Evolutionary conservation across 176 grass and related monocot species (phyloP).

Genomic region (Aechmea fasciata): DNA sequence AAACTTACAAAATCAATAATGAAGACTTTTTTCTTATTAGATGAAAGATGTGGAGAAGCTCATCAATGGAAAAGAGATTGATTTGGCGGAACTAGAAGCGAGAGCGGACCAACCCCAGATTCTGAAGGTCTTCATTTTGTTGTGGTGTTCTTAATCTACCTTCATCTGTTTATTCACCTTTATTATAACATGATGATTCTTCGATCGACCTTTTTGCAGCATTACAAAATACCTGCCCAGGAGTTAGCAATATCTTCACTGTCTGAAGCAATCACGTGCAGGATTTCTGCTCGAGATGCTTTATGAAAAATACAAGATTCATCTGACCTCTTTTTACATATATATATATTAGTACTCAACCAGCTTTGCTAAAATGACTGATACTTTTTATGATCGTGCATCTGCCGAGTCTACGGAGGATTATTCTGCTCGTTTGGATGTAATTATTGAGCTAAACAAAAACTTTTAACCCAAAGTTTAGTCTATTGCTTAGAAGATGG

Average conservation of each 20-base stretch:
- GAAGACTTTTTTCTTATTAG: background rate
- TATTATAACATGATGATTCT: background rate
- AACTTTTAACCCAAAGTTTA: too few species aligned
- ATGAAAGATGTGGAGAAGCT: constrained; percentile 23
- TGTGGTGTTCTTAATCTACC: background rate
- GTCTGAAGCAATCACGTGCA: constrained; percentile 21
- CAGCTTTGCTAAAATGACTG: too few species aligned
- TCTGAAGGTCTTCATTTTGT: constrained; percentile 11
- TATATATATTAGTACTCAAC: background rate
- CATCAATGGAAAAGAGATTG: constrained; percentile 20
- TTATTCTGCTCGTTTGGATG: too few species aligned
- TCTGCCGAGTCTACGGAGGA: too few species aligned
- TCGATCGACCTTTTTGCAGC: constrained; percentile 1
- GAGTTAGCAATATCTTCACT: constrained; percentile 20
- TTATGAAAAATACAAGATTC: constrained; percentile 1
- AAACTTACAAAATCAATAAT: background rate
- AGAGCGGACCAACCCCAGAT: constrained; percentile 15
- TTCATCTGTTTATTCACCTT: too few species aligned
- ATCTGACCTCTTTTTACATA: background rate
- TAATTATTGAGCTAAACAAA: too few species aligned
- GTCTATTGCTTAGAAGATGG: too few species aligned
- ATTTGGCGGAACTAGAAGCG: constrained; percentile 11
- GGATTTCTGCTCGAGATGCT: constrained; percentile 26
- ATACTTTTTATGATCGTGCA: too few species aligned
- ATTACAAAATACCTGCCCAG: constrained; percentile 22